Base-by-base conservation (phyloP, 176 grass and related monocot genomes). In the Poa annua region DNA sequence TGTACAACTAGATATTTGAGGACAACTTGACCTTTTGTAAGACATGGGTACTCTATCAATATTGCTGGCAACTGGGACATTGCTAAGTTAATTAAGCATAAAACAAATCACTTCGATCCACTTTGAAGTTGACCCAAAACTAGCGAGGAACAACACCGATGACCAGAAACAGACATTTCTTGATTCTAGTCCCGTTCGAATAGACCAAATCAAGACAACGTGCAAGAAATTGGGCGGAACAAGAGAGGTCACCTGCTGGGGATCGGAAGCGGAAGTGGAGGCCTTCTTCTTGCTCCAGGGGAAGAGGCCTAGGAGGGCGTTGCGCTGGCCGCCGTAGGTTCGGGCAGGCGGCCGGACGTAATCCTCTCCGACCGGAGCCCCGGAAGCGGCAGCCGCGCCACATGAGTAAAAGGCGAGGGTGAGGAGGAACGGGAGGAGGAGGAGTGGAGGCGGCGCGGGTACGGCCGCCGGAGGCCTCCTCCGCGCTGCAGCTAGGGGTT, bases 261-360 rank as follows among this genome's bases (percentile, higher is more conserved):
- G 89, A 71, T 89, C 78, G 24, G 84, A 89, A 9, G 75, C 38
- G 48, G 77, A 84, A 24, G 74, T 50, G 51, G 86, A 89, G 38
- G 80, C 53, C 53, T 82, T 81, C 72, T 59, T 76, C 77, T 80
- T 66, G 84, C 67, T 67, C 88, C 88, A 90, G 4, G 84, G 84
- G 55, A 83, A 86, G 79, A 91, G 42, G 84, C 78, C 65, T 25
- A 94, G 86, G 63, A 94, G 92, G 14, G 77, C 70, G 82, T 80
- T 84, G 51, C 84, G 66, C 60, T 86, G 75, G 29, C 13, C 41
- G 22, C 32, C 71, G 71, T 4, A 25, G 45, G 1, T 32, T 24
- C 83, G 81, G 38, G 89, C 71, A 59, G 44, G 44, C 19, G 92
- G 89, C 3, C 89, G 84, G 66, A 91, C 84, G 60, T 94, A 94